These are phyloP conservation scores for Ballota nigra DNA, from an alignment of 257 asterid genomes.

Conservation along the genomic window DNA sequence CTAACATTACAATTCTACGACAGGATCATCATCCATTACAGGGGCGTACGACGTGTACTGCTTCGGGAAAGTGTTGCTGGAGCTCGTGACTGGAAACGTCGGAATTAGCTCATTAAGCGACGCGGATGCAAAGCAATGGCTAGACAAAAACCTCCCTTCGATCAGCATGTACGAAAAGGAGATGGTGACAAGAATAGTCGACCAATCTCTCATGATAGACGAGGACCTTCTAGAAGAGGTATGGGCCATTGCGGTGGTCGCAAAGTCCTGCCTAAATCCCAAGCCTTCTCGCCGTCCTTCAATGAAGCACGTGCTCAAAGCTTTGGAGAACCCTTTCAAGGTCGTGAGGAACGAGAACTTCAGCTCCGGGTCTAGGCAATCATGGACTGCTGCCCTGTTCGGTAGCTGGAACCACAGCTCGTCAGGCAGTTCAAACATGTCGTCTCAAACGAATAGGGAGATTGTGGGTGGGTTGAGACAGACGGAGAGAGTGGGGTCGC, in stretches of 20 bases:
- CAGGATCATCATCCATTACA: slow-evolving; percentile 43
- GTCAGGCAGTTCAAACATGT: slow-evolving; percentile 38
- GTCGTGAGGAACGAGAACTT: slow-evolving; percentile 58
- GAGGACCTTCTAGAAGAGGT: slow-evolving; percentile 74
- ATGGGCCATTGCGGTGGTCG: slow-evolving; percentile 73
- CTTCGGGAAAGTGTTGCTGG: slow-evolving; percentile 66
- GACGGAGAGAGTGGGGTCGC: slow-evolving; percentile 50
- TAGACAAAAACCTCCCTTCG: slow-evolving; percentile 37
- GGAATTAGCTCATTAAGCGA: slow-evolving; percentile 45
- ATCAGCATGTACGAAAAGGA: slow-evolving; percentile 53
- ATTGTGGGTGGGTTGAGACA: slow-evolving; percentile 39
- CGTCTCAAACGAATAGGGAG: slow-evolving; percentile 42
- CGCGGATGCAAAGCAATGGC: slow-evolving; percentile 45
- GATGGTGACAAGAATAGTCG: slow-evolving; percentile 41
- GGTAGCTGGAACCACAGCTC: slow-evolving; percentile 64
- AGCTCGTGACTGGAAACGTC: slow-evolving; percentile 63
- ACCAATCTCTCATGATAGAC: slow-evolving; percentile 53
- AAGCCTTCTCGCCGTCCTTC: slow-evolving; percentile 58
- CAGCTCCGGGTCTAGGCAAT: slow-evolving; percentile 45
- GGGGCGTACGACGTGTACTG: slow-evolving; percentile 67
- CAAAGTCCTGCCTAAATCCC: slow-evolving; percentile 63
- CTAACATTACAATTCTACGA: neutral
- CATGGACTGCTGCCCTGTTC: slow-evolving; percentile 57
- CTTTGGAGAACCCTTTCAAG: slow-evolving; percentile 71
- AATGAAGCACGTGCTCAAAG: slow-evolving; percentile 60